Percentiles rank a stretch among this genome's conserved stretches.
These are phyloP conservation scores for Candida saitoana DNA, from an alignment of 805 yeast genomes.

Conservation along the genomic window DNA sequence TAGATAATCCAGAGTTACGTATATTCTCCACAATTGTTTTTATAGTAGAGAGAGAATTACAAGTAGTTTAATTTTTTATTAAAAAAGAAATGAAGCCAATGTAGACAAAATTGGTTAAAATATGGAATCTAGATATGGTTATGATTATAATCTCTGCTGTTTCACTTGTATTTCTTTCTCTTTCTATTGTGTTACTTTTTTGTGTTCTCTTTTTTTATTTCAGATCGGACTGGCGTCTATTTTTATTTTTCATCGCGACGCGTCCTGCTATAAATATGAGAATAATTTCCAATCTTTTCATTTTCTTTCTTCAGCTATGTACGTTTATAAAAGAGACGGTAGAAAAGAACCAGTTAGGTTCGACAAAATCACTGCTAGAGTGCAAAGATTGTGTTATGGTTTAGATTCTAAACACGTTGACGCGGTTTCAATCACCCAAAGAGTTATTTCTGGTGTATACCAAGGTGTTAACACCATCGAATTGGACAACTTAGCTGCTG, in stretches of 20 bases:
- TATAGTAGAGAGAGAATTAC: too few species aligned
- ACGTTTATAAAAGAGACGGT: conserved; percentile 88
- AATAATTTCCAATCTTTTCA: not conserved
- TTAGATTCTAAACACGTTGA: conserved; percentile 89
- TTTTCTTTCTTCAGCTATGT: conserved; percentile 43
- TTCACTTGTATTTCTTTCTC: too few species aligned
- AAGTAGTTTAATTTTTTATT: too few species aligned
- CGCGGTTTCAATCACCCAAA: conserved; percentile 92
- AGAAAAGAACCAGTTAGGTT: conserved; percentile 91
- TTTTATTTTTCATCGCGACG: conserved; percentile 1
- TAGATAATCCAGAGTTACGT: too few species aligned
- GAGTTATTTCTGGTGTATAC: conserved; percentile 93
- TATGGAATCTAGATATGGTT: too few species aligned
- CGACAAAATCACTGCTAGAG: conserved; percentile 91
- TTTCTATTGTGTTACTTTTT: too few species aligned
- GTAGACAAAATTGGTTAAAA: too few species aligned
- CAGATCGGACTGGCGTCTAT: not conserved
- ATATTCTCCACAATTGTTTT: too few species aligned
- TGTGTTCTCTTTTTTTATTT: too few species aligned
- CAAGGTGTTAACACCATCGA: conserved; percentile 96
- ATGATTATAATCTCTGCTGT: too few species aligned
- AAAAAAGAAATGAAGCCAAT: too few species aligned
- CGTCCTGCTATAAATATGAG: not conserved
- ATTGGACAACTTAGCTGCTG: conserved; percentile 69
- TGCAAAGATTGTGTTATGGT: conserved; percentile 91